A percentile compares a stretch with the other conserved stretches of the same genome.
These are phyloP conservation scores for Rhizopus sp. DNA, from an alignment of 371 early-diverging fungal genomes.

Conservation along the genomic window DNA sequence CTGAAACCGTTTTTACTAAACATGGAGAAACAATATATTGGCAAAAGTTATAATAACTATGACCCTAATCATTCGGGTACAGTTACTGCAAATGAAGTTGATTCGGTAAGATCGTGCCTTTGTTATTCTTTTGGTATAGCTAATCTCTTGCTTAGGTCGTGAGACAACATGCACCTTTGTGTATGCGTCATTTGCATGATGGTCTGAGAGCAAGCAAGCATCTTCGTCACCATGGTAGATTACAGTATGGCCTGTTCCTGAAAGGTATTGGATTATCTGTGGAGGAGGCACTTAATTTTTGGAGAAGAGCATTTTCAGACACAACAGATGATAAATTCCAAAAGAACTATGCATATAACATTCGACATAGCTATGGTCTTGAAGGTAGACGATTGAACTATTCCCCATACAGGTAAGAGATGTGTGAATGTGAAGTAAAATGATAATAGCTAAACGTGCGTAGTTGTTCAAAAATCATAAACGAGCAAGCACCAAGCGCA, in stretches of 20 bases:
- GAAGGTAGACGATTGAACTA: conserved; percentile 97
- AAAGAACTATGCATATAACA: conserved; percentile 93
- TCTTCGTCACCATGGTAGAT: conserved; percentile 85
- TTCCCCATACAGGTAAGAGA: conserved; percentile 76
- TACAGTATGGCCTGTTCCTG: conserved; percentile 93
- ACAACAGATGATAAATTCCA: conserved; percentile 90
- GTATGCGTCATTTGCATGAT: conserved; percentile 86
- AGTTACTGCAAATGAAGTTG: conserved; percentile 67
- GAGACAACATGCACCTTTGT: conserved; percentile 82
- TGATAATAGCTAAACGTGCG: not conserved
- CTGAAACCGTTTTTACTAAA: conserved; percentile 85
- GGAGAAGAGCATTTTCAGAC: conserved; percentile 80
- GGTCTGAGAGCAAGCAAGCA: conserved; percentile 77
- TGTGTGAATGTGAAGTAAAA: not conserved
- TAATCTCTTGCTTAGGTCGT: conserved; percentile 40
- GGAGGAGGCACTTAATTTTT: conserved; percentile 91
- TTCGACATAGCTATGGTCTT: conserved; percentile 97
- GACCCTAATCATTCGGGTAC: conserved; percentile 48
- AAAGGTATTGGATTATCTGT: conserved; percentile 92
- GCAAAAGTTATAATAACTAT: conserved; percentile 55
- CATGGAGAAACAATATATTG: conserved; percentile 82
- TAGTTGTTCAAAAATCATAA: conserved; percentile 91
- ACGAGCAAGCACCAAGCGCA: conserved; percentile 70
- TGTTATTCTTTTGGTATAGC: not conserved
- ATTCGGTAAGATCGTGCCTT: conserved; percentile 41